Evolutionary conservation across 768 basidiomycete species (phyloP), one percentile per base, ranked within the genome.

Genomic region (Plicaturopsis crispa): DNA sequence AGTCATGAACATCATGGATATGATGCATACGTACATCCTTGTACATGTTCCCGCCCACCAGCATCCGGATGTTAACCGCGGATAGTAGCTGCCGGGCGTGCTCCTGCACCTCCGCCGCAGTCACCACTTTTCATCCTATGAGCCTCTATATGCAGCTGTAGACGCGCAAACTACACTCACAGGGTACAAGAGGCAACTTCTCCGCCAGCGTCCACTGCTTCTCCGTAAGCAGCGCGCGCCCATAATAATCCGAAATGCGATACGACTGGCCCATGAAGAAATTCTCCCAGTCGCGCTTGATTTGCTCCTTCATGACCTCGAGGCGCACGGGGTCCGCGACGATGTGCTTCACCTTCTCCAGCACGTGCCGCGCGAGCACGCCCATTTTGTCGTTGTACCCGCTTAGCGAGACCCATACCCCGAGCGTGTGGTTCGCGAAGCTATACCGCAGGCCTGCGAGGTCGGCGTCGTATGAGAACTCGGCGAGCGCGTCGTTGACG

Each of bases 311-410:
- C 55, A 92, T 77, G 21, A 96, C 75, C 31, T 67, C 72, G 42
- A 97, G 72, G 38, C 93, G 68, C 40, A 84, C 75, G n/a, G 73
- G 62, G 48, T 77, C 68, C 20, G 93, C 67, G 47, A 71, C 63
- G 35, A 91, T 62, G 18, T 61, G 62, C 55, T 74, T 82, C 44
- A 83, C 65, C 47, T 76, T 78, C 44, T 80, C 74, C 31, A 93
- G 54, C 37, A 97, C 74, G 43, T 80, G 70, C 49, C 80, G 63
- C 5, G 80, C 70, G 26, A 98, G 72, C 2, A 84, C 76, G 5
- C 75, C 63, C 46, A 89, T 66, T 60, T 94, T 97, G 61, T 98
- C 92, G 52, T 91, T 93, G 63, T 96, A 98, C 5, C 96, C 96
- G 33, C 68, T 72, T 38, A 89, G 65, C 3, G 70, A 65, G 32